These are phyloP conservation scores for Carex pumila DNA, from an alignment of 176 grass and related monocot species.

Conservation along the genomic window DNA sequence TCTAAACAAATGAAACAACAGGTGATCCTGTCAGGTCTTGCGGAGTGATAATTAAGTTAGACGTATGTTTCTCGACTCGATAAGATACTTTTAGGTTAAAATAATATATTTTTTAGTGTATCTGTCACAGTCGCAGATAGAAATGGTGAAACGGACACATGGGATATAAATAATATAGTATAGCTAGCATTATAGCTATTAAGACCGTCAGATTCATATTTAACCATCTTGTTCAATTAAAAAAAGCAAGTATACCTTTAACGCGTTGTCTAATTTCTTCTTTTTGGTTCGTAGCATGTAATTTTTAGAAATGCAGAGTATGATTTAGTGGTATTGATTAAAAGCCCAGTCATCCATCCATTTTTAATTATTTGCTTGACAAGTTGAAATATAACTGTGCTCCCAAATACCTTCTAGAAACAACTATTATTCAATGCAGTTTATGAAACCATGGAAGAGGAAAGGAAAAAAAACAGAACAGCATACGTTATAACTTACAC, in stretches of 20 bases:
- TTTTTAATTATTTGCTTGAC: not conserved
- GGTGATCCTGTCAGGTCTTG: not conserved
- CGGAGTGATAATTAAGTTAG: constrained; percentile 3
- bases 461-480: not conserved
- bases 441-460: not conserved
- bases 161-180: not conserved
- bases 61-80: not conserved
- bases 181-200: not conserved
- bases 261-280: not conserved
- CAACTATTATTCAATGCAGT: not conserved
- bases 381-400: not conserved
- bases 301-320: not conserved
- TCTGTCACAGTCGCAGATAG: not conserved
- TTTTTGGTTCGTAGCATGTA: not conserved
- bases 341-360: not conserved
- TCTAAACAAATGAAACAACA: constrained; percentile 2
- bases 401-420: not conserved
- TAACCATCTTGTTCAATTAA: not conserved
- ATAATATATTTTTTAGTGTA: not conserved
- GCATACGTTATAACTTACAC: not conserved
- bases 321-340: not conserved
- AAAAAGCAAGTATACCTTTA: not conserved
- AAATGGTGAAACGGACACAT: not conserved
- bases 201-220: not conserved
- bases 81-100: not conserved